Evolutionary conservation across 2,329 filamentous ascomycete genomes (phyloP), one percentile per base, ranked within the genome.

Genomic region (Botrytis paeoniae): DNA sequence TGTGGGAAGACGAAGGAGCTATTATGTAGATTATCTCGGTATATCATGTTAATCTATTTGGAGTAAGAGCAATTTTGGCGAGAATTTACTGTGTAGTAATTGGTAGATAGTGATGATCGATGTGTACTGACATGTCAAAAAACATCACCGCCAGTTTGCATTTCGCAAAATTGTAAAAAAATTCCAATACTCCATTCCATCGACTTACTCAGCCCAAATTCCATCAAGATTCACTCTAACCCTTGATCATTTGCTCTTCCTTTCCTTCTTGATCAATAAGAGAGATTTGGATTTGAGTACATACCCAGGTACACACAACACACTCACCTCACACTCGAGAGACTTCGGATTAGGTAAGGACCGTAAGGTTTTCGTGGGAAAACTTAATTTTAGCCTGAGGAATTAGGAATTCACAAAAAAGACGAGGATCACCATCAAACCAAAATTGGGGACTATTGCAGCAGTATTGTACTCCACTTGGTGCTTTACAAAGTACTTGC

Each of bases 401-500:
- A 69, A 43, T 69, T 4, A 57, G n/a, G n/a, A 57, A 29, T n/a
- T 14, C n/a, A 54, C 48, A 37, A 57, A 69, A 41, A 57, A 41
- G 35, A 57, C 48, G 65, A 57, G 37, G 65, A 57, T 69, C n/a
- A 41, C 16, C 48, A 57, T 16, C 65, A 22, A 69, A 48, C 65
- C 39, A 65, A 57, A 43, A 57, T 57, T 32, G 51, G 37, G n/a
- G 60, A 62, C 45, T 48, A 69, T 51, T 57, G 37, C 65, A 57
- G 41, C 32, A 51, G 48, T 63, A 63, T 29, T 64, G 32, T 41
- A 32, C 69, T 64, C 69, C 68, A 45, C 51, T 60, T 61, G 51
- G 54, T 70, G 68, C 20, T 70, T 61, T 60, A 61, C 54, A 35
- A 70, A 57, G 68, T 70, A 61, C 54, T 70, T 37, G 25, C 68